Evolutionary conservation across 768 basidiomycete species (phyloP).

Genomic region (Suillus luteus): DNA sequence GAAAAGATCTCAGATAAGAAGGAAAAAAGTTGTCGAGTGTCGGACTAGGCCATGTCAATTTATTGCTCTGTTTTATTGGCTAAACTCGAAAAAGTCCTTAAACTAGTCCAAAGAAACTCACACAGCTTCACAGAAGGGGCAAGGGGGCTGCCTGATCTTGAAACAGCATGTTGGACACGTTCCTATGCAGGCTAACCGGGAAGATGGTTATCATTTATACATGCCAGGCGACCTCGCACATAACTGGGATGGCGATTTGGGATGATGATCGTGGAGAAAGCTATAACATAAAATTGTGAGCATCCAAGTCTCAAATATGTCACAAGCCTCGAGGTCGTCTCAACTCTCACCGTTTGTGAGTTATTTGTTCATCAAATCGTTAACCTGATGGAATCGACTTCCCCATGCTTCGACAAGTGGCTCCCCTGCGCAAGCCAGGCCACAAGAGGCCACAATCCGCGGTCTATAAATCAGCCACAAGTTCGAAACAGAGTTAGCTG

Average conservation of each 20-base stretch:
- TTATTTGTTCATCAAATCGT: constrained; percentile 2
- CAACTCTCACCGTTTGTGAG: background rate
- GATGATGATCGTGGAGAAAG: background rate
- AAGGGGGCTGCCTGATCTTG: constrained; percentile 4
- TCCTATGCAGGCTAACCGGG: constrained; percentile 3
- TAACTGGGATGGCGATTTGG: background rate
- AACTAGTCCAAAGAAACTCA: constrained; percentile 6
- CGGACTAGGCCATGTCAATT: constrained; percentile 3
- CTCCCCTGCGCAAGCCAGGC: background rate
- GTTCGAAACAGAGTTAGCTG: constrained; percentile 1
- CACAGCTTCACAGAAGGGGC: constrained; percentile 4
- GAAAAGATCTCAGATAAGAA: constrained; percentile 9
- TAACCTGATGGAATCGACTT: constrained; percentile 5
- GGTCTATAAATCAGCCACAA: constrained; percentile 5
- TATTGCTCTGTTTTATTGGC: constrained; percentile 6
- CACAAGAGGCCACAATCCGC: background rate
- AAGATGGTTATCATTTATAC: background rate
- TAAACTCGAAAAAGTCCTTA: constrained; percentile 7
- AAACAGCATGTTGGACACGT: constrained; percentile 9
- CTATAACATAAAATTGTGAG: constrained; percentile 3
- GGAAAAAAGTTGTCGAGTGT: background rate
- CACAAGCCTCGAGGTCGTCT: constrained; percentile 8
- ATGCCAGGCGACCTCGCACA: background rate
- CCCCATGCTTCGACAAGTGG: background rate
- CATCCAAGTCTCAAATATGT: background rate